Evolutionary conservation across 2,329 filamentous ascomycete species (phyloP), one percentile per base, ranked within the genome.

Genomic region (Aspergillus caelatus): DNA sequence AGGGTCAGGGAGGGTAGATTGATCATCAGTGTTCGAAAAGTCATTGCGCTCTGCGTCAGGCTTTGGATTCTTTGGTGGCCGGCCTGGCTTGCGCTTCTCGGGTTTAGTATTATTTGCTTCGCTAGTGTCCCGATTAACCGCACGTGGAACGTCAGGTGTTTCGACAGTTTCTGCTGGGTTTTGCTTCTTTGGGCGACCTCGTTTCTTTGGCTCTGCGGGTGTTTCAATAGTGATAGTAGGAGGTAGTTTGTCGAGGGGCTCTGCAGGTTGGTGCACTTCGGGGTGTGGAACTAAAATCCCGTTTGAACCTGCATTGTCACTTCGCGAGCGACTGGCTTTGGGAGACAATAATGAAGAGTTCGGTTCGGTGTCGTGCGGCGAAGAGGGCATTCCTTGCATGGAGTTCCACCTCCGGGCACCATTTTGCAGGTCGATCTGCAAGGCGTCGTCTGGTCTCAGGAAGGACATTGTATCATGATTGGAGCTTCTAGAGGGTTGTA

Each of bases 331-430:
- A 30, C 60, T 68, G n/a, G 67, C 60, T 26, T 70, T 69, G 2
- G 71, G 66, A 0, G 75, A 72, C 11, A 66, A 60, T 9, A 75
- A 63, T 8, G 78, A 80, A 12, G 78, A 80, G 39, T 79, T 70
- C 26, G 77, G 78, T 50, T 79, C 73, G 2, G 79, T 80, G 56
- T 80, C 78, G 50, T 78, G 77, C 9, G 77, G 76, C 4, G 78
- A 79, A 55, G 70, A 71, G n/a, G 62, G 57, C 12, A 67, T 61
- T 5, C 63, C 58, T 57, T 74, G 73, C 52, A 74, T 63, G 5
- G 74, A 72, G 52, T 74, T 71, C 23, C 71, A 70, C 41, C 72
- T 67, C 30, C 68, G 64, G 4, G 61, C 48, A 4, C 50, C 67
- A 52, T 65, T 67, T 28, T 62, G 71, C 26, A 43, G 16, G n/a